Base-by-base conservation (phyloP, 148 eudicot genomes). In the Tetragonia tetragonoides region DNA sequence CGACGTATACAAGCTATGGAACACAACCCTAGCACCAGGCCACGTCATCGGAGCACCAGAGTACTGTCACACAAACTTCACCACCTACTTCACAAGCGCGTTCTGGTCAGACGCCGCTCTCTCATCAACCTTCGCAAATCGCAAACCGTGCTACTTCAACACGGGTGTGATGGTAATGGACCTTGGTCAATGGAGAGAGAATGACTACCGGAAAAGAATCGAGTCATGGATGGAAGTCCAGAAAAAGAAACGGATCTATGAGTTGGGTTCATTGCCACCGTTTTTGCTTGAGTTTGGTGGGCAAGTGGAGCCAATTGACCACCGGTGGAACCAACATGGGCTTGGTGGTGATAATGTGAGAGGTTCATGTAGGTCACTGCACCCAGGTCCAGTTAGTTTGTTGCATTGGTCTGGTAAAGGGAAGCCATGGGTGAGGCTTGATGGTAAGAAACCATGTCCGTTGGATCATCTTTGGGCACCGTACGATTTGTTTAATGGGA, bases 161-260 rank as follows among this genome's bases (percentile, higher is more conserved):
- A 91, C 96, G 15, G 97, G 97, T 0, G 97, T 93, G 3, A 93
- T 93, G 97, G 91, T 93, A 11, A 93, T 93, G 88, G 97, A 93
- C 69, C 28, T 93, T 62, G 76, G 11, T 9, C 65, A 65, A 38
- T 93, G 91, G 95, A 79, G 93, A 53, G 79, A 56, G 28, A 89
- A 88, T 0, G 74, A 87, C 14, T 92, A 84, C 75, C 77, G 91
- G 68, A 34, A 49, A 42, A 83, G 73, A 42, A 89, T 92, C 2
- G 97, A 92, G 73, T 49, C 66, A 0, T 93, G 97, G 97, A 93
- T 92, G 97, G 95, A 93, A 39, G 24, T 93, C 15, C 97, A 93
- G 85, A 88, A 86, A 80, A 85, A 82, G 37, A 88, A 66, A 21
- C 53, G 97, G 76, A 93, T 93, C 7, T 92, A 92, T 54, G 97